phyloP scores from a whole-genome alignment of 495 filamentous ascomycete species.

The Penicillium simplicissimum region DNA sequence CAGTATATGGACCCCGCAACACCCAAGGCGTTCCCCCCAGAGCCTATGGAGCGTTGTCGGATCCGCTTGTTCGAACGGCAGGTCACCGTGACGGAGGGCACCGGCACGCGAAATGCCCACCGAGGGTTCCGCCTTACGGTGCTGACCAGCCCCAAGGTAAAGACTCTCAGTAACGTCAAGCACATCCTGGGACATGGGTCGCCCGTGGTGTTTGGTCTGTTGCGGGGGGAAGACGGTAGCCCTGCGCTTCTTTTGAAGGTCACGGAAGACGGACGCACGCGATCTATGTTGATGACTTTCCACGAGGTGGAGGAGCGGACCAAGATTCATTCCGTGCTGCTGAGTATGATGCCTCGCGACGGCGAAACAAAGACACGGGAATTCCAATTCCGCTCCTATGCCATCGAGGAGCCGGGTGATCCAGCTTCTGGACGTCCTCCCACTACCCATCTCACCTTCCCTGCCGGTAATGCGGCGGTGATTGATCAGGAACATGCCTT shows the following conservation, averaged over 20 bases:
- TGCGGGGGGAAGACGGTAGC: constrained; percentile 65
- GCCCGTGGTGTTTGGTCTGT: constrained; percentile 71
- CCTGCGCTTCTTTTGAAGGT: constrained; percentile 70
- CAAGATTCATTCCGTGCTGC: constrained; percentile 64
- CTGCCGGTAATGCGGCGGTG: constrained; percentile 44
- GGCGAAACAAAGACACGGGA: constrained; percentile 65
- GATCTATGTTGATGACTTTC: constrained; percentile 74
- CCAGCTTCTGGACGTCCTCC: constrained; percentile 28
- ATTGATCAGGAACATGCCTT: constrained; percentile 53
- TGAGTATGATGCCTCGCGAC: constrained; percentile 60
- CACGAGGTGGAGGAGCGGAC: constrained; percentile 65
- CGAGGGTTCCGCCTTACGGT: constrained; percentile 74
- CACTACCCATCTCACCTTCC: constrained; percentile 43
- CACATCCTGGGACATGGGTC: constrained; percentile 59
- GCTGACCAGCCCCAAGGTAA: constrained; percentile 71
- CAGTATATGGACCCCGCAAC: constrained; percentile 73
- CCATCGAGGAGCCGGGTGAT: constrained; percentile 59
- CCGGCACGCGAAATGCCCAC: constrained; percentile 66
- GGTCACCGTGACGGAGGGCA: constrained; percentile 61
- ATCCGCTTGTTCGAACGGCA: constrained; percentile 71
- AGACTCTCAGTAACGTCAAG: constrained; percentile 70
- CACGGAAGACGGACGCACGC: constrained; percentile 61
- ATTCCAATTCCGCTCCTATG: constrained; percentile 59
- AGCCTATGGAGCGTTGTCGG: constrained; percentile 67
- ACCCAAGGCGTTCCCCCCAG: constrained; percentile 67